A percentile compares a stretch with the other conserved stretches of the same genome.
Evolutionary conservation across 164 flowering plant species (phyloP).

Genomic region (Chloranthus sessilifolius): DNA sequence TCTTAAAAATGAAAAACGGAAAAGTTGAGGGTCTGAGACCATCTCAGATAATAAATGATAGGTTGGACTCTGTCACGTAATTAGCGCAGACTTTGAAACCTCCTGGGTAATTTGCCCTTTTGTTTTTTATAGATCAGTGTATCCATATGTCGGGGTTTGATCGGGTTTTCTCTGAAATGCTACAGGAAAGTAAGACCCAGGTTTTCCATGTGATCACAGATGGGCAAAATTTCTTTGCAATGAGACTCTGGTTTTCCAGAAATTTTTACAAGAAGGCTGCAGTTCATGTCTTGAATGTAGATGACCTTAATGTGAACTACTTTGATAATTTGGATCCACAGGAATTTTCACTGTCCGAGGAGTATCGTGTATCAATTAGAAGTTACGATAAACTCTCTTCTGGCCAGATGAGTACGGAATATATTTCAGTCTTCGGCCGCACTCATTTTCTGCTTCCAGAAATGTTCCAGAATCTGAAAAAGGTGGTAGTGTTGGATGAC

Average conservation of each 20-base stretch:
- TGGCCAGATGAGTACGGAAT: slow-evolving; percentile 41
- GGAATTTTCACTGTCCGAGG: slow-evolving; percentile 43
- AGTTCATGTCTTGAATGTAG: slow-evolving; percentile 69
- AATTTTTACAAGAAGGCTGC: slow-evolving; percentile 53
- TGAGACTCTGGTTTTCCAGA: slow-evolving; percentile 73
- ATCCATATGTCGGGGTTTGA: neutral
- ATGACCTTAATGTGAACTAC: slow-evolving; percentile 38
- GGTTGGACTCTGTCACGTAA: too few relatives aligned
- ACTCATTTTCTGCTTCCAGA: slow-evolving; percentile 73
- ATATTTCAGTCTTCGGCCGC: slow-evolving; percentile 67
- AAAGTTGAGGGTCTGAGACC: too few relatives aligned
- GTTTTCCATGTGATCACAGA: slow-evolving; percentile 92
- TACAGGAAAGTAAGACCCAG: slow-evolving; percentile 69
- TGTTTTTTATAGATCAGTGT: neutral
- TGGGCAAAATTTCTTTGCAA: slow-evolving; percentile 70
- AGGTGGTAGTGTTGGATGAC: slow-evolving; percentile 78
- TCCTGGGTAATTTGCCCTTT: too few relatives aligned
- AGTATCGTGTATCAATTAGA: slow-evolving; percentile 69
- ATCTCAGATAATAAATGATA: too few relatives aligned
- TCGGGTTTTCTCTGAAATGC: slow-evolving; percentile 12
- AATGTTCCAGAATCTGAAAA: slow-evolving; percentile 55
- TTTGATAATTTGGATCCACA: slow-evolving; percentile 17
- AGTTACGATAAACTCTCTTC: slow-evolving; percentile 17
- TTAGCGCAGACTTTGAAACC: too few relatives aligned
- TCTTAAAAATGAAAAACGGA: too few relatives aligned